Evolutionary conservation across 2,329 filamentous ascomycete genomes (phyloP).

Genomic region (Paecilomyces fulvus): DNA sequence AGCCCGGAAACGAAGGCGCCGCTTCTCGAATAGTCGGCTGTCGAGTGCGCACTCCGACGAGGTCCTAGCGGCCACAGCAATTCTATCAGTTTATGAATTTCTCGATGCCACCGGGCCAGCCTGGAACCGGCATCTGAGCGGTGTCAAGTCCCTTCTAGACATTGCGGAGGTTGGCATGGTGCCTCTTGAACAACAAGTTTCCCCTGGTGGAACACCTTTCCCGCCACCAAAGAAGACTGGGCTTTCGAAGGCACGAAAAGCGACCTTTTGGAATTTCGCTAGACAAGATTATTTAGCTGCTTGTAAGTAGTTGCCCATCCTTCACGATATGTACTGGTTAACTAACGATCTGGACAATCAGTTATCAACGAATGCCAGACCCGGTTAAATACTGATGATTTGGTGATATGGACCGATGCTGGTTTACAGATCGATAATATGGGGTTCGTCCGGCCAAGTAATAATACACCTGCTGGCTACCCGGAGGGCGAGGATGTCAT

Average conservation of each 20-base stretch:
- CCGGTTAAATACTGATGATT: conserved; percentile 52
- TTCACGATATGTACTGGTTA: background rate
- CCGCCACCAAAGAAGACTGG: conserved; percentile 23
- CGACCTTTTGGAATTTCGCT: conserved; percentile 61
- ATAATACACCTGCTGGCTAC: conserved; percentile 21
- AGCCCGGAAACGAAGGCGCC: conserved; percentile 34
- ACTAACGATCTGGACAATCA: conserved; percentile 6
- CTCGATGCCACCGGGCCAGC: conserved; percentile 56
- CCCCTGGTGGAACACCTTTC: conserved; percentile 30
- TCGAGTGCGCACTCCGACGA: conserved; percentile 44
- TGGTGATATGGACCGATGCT: conserved; percentile 56
- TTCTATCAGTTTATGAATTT: conserved; percentile 60
- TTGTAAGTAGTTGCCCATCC: conserved; percentile 34
- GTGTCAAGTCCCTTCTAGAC: conserved; percentile 54
- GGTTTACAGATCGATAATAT: conserved; percentile 50
- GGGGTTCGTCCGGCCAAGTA: conserved; percentile 42
- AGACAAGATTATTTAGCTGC: conserved; percentile 58
- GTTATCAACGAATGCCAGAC: conserved; percentile 52
- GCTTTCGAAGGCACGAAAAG: conserved; percentile 49
- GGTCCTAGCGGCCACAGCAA: conserved; percentile 56
- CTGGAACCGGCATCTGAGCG: conserved; percentile 57
- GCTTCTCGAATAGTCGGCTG: conserved; percentile 36
- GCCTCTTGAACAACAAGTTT: conserved; percentile 31
- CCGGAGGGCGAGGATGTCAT: conserved; percentile 38
- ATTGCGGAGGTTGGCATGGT: conserved; percentile 34